Evolutionary conservation across 1,139 yeast species (phyloP), one percentile per base, ranked within the genome.

Genomic region (Torulaspora globosa): DNA sequence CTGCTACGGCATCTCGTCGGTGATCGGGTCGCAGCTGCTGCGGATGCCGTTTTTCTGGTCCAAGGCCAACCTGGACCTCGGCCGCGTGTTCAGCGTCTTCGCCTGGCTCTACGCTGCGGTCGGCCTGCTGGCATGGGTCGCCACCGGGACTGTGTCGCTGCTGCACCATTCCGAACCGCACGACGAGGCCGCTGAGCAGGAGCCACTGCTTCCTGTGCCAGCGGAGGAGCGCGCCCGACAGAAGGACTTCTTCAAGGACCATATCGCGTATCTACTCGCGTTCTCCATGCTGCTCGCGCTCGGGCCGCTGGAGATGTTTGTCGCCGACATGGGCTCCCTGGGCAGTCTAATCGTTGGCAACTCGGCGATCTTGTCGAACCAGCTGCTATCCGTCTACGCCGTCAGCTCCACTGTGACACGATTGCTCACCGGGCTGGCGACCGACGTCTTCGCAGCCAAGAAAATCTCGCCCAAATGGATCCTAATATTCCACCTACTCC

Each of bases 271-370:
- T 75, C 53, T 82, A 2, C 67, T 88, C 19, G 71, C 85, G 31
- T 53, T 74, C 2, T 77, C 90, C 7, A 75, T 89, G 49, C 72
- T 89, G 26, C 68, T 87, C 31, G 75, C 83, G 29, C 70, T 88
- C 21, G 98, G 97, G 0, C 95, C 97, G 1, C 69, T 88, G 52
- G 98, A 92, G 60, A 81, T 89, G 72, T 89, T 80, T 65, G 80
- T 88, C 54, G 87, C 90, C 49, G 87, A 90, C 60, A 75, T 92
- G 73, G 95, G 95, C 39, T 82, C 79, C 27, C 74, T 79, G n/a
- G 65, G 52, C 52, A 61, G 36, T 57, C 66, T 47, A 55, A 64
- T 53, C 24, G 43, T 51, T 11, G 46, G 43, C 1, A 44, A 45
- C 21, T 49, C 42, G 15, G 43, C 55, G 5, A 35, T 36, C 12